Percentiles rank a stretch among this genome's conserved stretches.
Evolutionary conservation across 352 stramenopile genomes (phyloP).

Genomic region (Albugo laibachii): DNA sequence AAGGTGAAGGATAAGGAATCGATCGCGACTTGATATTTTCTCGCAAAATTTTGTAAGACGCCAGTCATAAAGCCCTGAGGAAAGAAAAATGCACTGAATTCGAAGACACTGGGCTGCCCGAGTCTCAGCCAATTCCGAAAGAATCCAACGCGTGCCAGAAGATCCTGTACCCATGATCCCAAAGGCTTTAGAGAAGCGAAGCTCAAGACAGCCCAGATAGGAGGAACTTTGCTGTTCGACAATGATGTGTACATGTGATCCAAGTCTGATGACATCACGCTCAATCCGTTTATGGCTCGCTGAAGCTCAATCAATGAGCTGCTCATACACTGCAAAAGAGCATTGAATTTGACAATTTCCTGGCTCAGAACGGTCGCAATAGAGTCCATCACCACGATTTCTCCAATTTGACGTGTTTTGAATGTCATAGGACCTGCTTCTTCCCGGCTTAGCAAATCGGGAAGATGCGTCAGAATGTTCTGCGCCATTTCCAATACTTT

Average conservation of each 20-base stretch:
- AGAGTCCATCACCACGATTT: slow-evolving; percentile 80
- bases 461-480: slow-evolving; percentile 41
- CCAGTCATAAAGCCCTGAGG: slow-evolving; percentile 92
- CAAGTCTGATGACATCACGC: slow-evolving; percentile 90
- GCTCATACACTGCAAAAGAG: slow-evolving; percentile 68
- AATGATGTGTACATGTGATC: slow-evolving; percentile 92
- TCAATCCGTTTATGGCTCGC: slow-evolving; percentile 63
- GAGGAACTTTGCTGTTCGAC: slow-evolving; percentile 79
- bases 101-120: slow-evolving; percentile 83
- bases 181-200: slow-evolving; percentile 89
- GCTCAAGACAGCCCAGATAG: slow-evolving; percentile 72
- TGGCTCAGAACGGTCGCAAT: slow-evolving; percentile 84
- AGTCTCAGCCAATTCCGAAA: slow-evolving; percentile 79
- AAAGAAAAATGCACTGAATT: slow-evolving; percentile 90
- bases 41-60: slow-evolving; percentile 86
- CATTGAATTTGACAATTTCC: slow-evolving; percentile 91
- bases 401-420: slow-evolving; percentile 61
- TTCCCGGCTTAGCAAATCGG: slow-evolving; percentile 47
- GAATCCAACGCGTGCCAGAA: slow-evolving; percentile 79
- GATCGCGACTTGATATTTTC: slow-evolving; percentile 89
- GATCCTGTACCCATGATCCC: slow-evolving; percentile 82
- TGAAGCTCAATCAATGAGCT: slow-evolving; percentile 64
- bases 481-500: slow-evolving; percentile 54
- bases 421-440: slow-evolving; percentile 83
- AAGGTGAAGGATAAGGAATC: slow-evolving; percentile 88